Conservation (phyloP, 208 protist species). For the Borovskyia barvae region DNA sequence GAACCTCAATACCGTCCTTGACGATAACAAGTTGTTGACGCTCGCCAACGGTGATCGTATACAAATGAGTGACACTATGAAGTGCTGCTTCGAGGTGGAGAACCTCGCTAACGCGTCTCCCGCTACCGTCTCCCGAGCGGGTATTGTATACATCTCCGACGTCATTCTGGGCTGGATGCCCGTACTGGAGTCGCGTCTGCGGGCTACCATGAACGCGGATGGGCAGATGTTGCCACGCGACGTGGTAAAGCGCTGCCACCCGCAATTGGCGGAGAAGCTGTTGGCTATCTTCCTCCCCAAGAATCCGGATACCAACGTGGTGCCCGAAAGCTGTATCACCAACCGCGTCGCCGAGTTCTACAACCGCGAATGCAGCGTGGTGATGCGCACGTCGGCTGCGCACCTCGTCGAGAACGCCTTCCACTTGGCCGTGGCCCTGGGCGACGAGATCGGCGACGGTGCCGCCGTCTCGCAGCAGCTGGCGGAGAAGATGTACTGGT, state of each 20-base stretch:
- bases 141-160: constrained; percentile 98
- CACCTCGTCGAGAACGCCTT: constrained; percentile 92
- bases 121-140: constrained; percentile 98
- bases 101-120: constrained; percentile 98
- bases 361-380: constrained; percentile 83
- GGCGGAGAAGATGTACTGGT: constrained; percentile 94
- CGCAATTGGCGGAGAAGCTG: constrained; percentile 80
- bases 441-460: constrained; percentile 83
- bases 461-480: constrained; percentile 70
- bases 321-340: constrained; percentile 43
- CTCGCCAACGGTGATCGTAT: constrained; percentile 97
- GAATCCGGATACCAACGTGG: constrained; percentile 32
- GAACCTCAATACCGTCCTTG: constrained; percentile 99
- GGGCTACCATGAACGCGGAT: constrained; percentile 63
- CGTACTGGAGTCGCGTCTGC: constrained; percentile 77
- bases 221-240: constrained; percentile 81
- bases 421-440: constrained; percentile 87
- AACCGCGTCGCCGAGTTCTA: constrained; percentile 83
- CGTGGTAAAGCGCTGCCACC: constrained; percentile 72
- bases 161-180: constrained; percentile 95
- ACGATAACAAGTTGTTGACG: constrained; percentile 99
- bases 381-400: constrained; percentile 84
- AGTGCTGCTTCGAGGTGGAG: constrained; percentile 97
- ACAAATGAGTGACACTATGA: constrained; percentile 96
- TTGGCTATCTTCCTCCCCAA: constrained; percentile 69